Evolutionary conservation across 2,329 filamentous ascomycete species (phyloP), one percentile per base, ranked within the genome.

Genomic region (Cytospora piceicola): DNA sequence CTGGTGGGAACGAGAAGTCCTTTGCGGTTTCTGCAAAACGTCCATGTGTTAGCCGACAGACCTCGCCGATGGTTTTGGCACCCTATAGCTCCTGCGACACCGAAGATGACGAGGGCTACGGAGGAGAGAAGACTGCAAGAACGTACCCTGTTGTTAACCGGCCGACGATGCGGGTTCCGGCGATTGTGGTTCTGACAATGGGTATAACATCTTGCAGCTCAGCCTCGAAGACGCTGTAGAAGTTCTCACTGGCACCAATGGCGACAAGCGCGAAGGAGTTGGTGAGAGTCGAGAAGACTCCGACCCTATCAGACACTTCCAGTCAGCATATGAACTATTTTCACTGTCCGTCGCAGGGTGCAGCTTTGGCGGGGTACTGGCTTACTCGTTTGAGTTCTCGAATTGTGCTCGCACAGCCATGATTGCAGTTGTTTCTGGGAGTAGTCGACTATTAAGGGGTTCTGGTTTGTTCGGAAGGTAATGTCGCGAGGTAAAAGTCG

Each of bases 151-250:
- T 91, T 72, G 95, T 98, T 81, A 99, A 86, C 72, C 95, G 90
- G 67, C 95, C 95, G 75, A 99, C 91, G 78, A 99, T 99, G 75
- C 95, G 88, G 49, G 94, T 98, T 72, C 95, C 95, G 69, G 94
- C 94, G 77, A 99, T 98, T 66, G 94, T 97, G 72, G 93, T 94
- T 81, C 95, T 92, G 80, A 93, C 95, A 79, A 97, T 97, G 72
- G 95, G 95, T 73, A 99, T 94, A 69, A 97, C 89, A 82, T 98
- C 95, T 83, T 96, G 93, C 69, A 99, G 86, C 83, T 99, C 95
- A 69, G 94, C 90, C 85, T 99, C 95, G 82, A 99, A 98, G 77
- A 98, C 88, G 83, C 92, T 94, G 88, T 98, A 98, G 81, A 99
- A 99, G 87, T 98, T 98, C 85, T 97, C 94, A 75, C 93, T 97